These are phyloP conservation scores for Aspergillus texensis DNA, from an alignment of 2,329 filamentous ascomycete species.

Conservation along the genomic window DNA sequence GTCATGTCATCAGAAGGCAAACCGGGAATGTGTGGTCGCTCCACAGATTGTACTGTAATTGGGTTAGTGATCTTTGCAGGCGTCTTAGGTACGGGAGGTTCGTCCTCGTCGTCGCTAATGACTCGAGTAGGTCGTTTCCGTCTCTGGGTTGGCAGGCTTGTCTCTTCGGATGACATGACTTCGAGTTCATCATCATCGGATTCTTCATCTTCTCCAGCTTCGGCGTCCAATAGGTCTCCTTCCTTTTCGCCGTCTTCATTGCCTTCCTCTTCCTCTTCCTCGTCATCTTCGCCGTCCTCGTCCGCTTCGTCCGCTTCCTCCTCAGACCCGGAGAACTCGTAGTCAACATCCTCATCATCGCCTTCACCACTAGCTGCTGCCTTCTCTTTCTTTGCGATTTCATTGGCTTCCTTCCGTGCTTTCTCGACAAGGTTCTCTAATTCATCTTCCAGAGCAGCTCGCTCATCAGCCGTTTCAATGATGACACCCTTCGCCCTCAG, in stretches of 20 bases:
- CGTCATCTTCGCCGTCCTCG: conserved; percentile 34
- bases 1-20: conserved; percentile 55
- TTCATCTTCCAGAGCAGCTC: conserved; percentile 76
- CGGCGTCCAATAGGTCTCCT: conserved; percentile 27
- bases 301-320: conserved; percentile 45
- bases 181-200: conserved; percentile 33
- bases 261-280: conserved; percentile 26
- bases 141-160: conserved; percentile 49
- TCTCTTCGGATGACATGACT: conserved; percentile 45
- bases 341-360: conserved; percentile 42
- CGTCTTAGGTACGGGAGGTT: conserved; percentile 36
- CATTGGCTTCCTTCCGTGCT: conserved; percentile 76
- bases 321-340: conserved; percentile 52
- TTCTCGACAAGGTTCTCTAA: conserved; percentile 87
- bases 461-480: conserved; percentile 83
- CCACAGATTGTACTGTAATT: conserved; percentile 30
- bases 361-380: conserved; percentile 67
- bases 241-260: conserved; percentile 24
- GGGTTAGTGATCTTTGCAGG: conserved; percentile 34
- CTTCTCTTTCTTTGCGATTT: conserved; percentile 76
- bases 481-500: conserved; percentile 78
- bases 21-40: conserved; percentile 66
- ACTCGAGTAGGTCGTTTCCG: conserved; percentile 58
- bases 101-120: conserved; percentile 69
- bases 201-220: conserved; percentile 50